These are phyloP conservation scores for Scleroderma bovista DNA, from an alignment of 768 basidiomycete species.

Conservation along the genomic window DNA sequence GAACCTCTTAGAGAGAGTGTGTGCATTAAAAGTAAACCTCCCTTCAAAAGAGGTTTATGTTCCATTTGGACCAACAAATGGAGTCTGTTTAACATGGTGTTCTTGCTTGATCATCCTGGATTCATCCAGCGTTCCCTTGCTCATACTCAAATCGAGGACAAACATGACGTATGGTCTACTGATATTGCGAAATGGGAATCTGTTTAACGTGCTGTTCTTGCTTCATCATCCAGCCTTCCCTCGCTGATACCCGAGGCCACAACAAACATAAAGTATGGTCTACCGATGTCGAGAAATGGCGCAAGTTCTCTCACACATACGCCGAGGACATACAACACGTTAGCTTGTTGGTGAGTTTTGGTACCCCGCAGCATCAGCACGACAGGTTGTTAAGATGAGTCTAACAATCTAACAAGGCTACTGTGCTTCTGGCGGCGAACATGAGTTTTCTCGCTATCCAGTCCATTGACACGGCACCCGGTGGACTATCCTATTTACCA, in stretches of 20 bases:
- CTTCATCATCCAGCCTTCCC: no score
- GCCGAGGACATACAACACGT: not conserved
- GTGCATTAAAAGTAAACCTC: no score
- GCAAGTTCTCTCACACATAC: not conserved
- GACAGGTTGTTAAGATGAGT: not conserved
- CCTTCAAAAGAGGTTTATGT: not conserved
- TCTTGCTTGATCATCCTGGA: not conserved
- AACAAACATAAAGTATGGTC: no score
- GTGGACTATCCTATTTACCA: not conserved
- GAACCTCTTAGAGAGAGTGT: no score
- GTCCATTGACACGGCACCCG: constrained; percentile 15
- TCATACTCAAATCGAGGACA: no score
- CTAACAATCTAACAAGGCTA: constrained; percentile 36
- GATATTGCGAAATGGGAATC: no score
- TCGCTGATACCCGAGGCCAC: no score
- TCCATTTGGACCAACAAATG: not conserved
- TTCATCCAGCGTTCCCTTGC: no score
- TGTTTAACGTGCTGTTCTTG: no score
- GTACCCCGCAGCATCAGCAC: not conserved
- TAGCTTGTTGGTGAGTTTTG: not conserved
- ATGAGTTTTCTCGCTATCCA: constrained; percentile 50
- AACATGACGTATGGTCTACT: no score
- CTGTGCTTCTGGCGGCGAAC: constrained; percentile 46
- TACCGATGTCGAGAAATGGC: not conserved
- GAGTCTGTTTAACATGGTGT: not conserved